Evolutionary conservation across 305 asterid species (phyloP), one percentile per base, ranked within the genome.

Genomic region (Fraxinus baroniana): DNA sequence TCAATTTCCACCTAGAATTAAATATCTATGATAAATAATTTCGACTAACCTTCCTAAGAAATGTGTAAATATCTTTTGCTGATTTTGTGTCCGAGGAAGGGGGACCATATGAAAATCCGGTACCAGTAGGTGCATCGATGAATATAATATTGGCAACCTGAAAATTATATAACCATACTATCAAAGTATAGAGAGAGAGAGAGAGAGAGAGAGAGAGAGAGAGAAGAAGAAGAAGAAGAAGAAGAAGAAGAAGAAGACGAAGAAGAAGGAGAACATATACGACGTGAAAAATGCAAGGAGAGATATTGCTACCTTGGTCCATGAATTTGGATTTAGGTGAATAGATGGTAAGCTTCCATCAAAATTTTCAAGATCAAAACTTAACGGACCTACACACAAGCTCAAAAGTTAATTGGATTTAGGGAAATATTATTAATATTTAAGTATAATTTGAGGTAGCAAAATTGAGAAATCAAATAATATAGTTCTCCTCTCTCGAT

Each of bases 21-120:
- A 49, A 44, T 3, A 33, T 22, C 10, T 12, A 44, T 80, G 64
- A 44, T 18, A 6, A 55, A 72, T 32, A 55, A 30, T 7, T 3
- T 26, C 3, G 0, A 55, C 22, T 28, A 52, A 90, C 91, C 82
- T 84, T 81, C 35, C 75, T 84, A 52, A 90, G 87, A 76, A 88
- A 90, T 10, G 17, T 33, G 77, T 78, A 83, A 46, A 85, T 32
- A 62, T 86, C 81, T 49, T 83, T 20, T 1, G 86, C 84, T 39
- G 85, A 46, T 55, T 75, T 78, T 7, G 87, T 86, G 62, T 90
- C 91, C 13, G 85, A 82, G 73, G 87, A 74, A 55, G 82, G 28
- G 75, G 83, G 87, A 26, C 82, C 88, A 57, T 88, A 90, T 4
- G 93, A 90, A 81, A 84, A 90, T 60, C 91, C 89, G n/a, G 90